These are phyloP conservation scores for Mortierella claussenii DNA, from an alignment of 192 early-diverging fungal species.

Conservation along the genomic window DNA sequence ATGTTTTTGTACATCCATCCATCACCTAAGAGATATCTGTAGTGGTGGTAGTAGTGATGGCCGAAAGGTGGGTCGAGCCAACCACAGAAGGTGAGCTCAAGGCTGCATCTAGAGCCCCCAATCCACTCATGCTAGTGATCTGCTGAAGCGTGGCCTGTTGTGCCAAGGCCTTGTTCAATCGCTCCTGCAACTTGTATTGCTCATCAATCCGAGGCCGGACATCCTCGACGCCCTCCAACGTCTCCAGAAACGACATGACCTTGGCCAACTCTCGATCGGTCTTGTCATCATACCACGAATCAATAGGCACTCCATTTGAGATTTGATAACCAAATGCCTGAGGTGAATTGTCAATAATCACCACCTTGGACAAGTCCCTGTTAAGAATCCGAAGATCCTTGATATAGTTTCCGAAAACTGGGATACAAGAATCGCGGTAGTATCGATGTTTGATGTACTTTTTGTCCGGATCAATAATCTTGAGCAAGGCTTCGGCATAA, in stretches of 20 bases:
- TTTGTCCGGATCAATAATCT: constrained; percentile 71
- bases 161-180: constrained; percentile 22
- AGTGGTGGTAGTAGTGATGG: background rate
- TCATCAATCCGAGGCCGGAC: constrained; percentile 73
- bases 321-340: constrained; percentile 82
- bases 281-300: constrained; percentile 78
- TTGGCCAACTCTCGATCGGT: constrained; percentile 69
- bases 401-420: constrained; percentile 73
- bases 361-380: constrained; percentile 67
- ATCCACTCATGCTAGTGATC: constrained; percentile 27
- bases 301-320: constrained; percentile 78
- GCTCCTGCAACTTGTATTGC: constrained; percentile 56
- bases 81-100: constrained; percentile 12
- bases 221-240: constrained; percentile 67
- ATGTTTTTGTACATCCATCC: no score
- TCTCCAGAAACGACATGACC: constrained; percentile 70
- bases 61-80: background rate
- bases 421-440: constrained; percentile 75
- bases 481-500: constrained; percentile 73
- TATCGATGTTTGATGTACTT: constrained; percentile 72
- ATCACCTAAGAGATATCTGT: no score
- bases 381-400: constrained; percentile 79
- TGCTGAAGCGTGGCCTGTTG: constrained; percentile 34
- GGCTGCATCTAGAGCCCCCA: constrained; percentile 16
- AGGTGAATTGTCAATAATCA: constrained; percentile 79